phyloP scores from a whole-genome alignment of 345 rosid species.

The Euclidium syriacum region DNA sequence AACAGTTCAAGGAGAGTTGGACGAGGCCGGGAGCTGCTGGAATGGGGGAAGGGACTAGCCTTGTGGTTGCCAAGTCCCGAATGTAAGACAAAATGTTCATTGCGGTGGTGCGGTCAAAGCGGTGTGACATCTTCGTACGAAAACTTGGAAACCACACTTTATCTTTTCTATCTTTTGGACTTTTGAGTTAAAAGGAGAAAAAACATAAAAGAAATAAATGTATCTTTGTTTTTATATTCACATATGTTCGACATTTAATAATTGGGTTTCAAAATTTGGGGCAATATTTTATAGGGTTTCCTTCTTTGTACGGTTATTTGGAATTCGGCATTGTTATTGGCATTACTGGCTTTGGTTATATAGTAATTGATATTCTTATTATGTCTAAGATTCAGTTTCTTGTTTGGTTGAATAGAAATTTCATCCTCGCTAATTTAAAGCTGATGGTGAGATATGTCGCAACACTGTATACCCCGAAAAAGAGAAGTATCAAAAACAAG shows the following conservation, averaged over 20 bases:
- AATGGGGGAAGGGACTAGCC: constrained; percentile 42
- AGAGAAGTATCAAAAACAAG: too few species aligned
- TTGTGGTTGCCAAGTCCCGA: constrained; percentile 72
- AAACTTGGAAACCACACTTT: constrained; percentile 19
- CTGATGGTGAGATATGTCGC: background rate
- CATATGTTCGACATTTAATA: constrained; percentile 12
- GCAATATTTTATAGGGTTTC: constrained; percentile 19
- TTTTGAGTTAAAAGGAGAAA: background rate
- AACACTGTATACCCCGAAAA: background rate
- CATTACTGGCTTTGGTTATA: constrained; percentile 7
- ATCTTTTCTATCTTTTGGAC: constrained; percentile 21
- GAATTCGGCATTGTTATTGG: constrained; percentile 3
- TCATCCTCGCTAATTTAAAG: background rate
- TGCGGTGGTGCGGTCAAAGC: constrained; percentile 5
- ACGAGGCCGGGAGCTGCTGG: constrained; percentile 53
- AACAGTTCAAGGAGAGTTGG: constrained; percentile 93
- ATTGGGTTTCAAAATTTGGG: constrained; percentile 12
- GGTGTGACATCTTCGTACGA: constrained; percentile 8
- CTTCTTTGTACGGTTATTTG: constrained; percentile 21
- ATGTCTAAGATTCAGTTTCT: background rate
- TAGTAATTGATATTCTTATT: background rate
- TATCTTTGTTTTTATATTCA: constrained; percentile 12
- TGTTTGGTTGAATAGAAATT: background rate
- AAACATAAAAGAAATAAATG: constrained; percentile 15
- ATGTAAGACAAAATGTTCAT: constrained; percentile 39